Base-by-base conservation (phyloP, 2,329 filamentous ascomycete genomes). In the Colletotrichum tofieldiae region DNA sequence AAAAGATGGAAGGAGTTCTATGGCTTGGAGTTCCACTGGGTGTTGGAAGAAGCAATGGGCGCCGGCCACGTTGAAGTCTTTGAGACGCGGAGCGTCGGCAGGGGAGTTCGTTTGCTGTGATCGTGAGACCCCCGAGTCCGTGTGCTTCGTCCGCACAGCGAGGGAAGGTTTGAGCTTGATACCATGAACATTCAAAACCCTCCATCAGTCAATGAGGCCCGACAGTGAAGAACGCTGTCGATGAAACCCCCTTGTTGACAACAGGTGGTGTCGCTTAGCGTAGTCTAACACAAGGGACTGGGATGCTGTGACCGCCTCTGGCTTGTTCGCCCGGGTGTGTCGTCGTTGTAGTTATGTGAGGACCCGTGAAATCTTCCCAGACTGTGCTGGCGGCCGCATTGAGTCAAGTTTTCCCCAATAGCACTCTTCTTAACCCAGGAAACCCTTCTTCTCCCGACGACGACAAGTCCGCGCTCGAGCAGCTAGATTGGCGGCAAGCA, bases 1-100 rank as follows among this genome's bases (percentile, higher is more conserved):
- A 89, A 86, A 78, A 92, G 90, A 78, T 95, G 93, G 93, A 91
- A 87, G 78, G 86, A 89, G 39, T 93, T 94, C 74, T 89, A 89
- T 77, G 93, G 93, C 0, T 80, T 94, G 72, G 82, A 87, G 54
- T 95, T 94, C 80, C 88, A 92, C 71, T 95, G 92, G 91, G 85
- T 93, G 20, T 79, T 95, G 52, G 90, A 88, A 51, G 92, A 94
- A 79, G 93, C 92, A 54, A 85, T 93, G 32, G 93, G 93, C 0
- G 85, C 90, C 37, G 93, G 93, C 1, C 78, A 92, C 20, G 87
- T 94, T 5, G 93, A 95, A 81, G 82, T 93, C 18, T 95, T 95
- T 79, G 89, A 94, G 77, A 95, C 93, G 16, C 86, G 91, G 18
- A 93, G 90, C 76, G 92, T 94, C n/a, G 93, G 93, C 1, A 85